Evolutionary conservation across 257 asterid species (phyloP), one percentile per base, ranked within the genome.

Genomic region (Solanum okadae): DNA sequence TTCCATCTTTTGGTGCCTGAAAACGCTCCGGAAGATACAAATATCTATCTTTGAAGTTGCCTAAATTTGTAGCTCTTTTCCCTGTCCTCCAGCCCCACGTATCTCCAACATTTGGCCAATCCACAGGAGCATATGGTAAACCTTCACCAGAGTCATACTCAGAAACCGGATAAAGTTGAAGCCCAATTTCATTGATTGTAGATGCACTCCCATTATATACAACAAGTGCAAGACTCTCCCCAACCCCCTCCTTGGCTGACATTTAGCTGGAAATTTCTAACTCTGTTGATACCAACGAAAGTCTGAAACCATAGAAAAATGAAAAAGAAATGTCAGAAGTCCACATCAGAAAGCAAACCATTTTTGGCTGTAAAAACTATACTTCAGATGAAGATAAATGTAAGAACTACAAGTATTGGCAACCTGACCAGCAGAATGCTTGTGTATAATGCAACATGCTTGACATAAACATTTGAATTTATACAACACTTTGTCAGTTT

Each of bases 51-150:
- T 71, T 4, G 91, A 85, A 91, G 88, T 89, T 78, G 7, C 99
- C 99, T 46, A 91, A 88, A 71, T 8, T 31, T 81, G 90, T 67
- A 33, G 89, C 67, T 92, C 97, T 89, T 93, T 56, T 93, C 88
- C 98, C 98, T 0, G 90, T 94, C 91, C 87, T 94, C 98, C 99
- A 96, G 9, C 90, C 83, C 56, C 99, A 96, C 42, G 70, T 94
- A 90, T 96, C 99, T 13, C 99, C 99, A 12, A 94, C 96, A 86
- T 92, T 91, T 49, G 99, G 99, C 93, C 94, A 96, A 92, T 95
- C 90, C 85, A 46, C 18, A 13, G 56, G 56, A 13, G 18, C 18
- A 46, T 46, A 46, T 46, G 56, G 56, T 13, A 46, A 13, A 13
- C 56, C 98, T 91, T 91, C 92, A 61, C 99, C 98, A 3, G 91